These are phyloP conservation scores for Picochlorum costavermella DNA, from an alignment of 139 green algal genomes.

Conservation along the genomic window DNA sequence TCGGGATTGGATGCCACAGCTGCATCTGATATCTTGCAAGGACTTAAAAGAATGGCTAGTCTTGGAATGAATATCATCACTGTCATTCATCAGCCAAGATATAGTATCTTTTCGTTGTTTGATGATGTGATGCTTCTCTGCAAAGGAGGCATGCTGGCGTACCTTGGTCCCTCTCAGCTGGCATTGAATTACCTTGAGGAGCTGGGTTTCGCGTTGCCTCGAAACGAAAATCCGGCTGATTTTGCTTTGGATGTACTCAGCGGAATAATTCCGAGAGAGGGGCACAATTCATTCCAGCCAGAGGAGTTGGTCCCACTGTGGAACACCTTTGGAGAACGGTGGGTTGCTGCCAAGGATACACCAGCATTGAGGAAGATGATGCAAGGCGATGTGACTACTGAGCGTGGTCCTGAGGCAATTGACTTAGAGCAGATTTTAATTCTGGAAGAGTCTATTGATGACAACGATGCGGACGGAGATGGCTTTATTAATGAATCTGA, in stretches of 20 bases:
- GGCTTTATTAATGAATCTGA: neutral
- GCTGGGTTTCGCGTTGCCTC: conserved; percentile 46
- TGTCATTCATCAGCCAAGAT: conserved; percentile 63
- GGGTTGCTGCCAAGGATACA: conserved; percentile 15
- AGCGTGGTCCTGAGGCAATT: conserved; percentile 4
- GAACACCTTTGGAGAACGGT: conserved; percentile 18
- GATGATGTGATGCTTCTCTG: conserved; percentile 65
- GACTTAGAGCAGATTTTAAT: conserved; percentile 36
- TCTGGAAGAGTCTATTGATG: conserved; percentile 35
- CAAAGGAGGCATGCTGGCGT: conserved; percentile 44
- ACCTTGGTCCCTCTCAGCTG: conserved; percentile 34
- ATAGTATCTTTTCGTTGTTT: conserved; percentile 64
- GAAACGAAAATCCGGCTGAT: conserved; percentile 60
- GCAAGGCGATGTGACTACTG: neutral
- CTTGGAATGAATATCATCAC: conserved; percentile 64
- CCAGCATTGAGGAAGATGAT: neutral
- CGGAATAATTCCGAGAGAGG: conserved; percentile 28
- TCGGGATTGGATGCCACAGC: conserved; percentile 54
- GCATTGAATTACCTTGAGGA: conserved; percentile 44
- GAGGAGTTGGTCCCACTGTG: conserved; percentile 35
- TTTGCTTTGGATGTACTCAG: conserved; percentile 53
- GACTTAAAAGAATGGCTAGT: conserved; percentile 36
- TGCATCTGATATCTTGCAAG: conserved; percentile 55
- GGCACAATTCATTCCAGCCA: conserved; percentile 26
- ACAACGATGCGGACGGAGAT: conserved; percentile 18